Evolutionary conservation across 2,329 filamentous ascomycete species (phyloP), one percentile per base, ranked within the genome.

Genomic region (Aspergillus fructus): DNA sequence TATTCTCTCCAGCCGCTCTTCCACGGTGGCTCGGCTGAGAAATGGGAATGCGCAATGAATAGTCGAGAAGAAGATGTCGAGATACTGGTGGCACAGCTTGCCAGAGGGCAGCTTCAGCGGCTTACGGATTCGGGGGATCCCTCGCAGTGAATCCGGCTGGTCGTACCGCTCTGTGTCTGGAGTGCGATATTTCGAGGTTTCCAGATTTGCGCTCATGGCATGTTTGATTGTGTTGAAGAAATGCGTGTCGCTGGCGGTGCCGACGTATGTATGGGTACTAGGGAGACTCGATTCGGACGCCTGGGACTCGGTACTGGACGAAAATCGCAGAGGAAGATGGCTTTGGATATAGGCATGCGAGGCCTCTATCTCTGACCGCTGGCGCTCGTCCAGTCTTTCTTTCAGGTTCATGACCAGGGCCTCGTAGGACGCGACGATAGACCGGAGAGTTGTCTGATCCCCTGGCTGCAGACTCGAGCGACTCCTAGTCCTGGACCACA

Each of bases 181-280:
- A 21, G 3, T 9, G 27, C 3, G 27, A 9, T 30, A 30, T 11
- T 30, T 30, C 3, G 27, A 30, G 9, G 27, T 30, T 30, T 46
- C 43, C 8, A 13, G 15, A 23, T 50, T 50, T 50, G 62, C 71
- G 68, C 15, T 74, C 63, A 5, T 70, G 59, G 27, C 27, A 30
- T 30, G 27, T 30, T 30, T 30, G 27, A 30, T 30, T 9, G 27
- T 30, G 39, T 75, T 69, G 60, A 73, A 74, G 55, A 76, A 75
- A 37, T 67, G 67, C 21, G 76, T 68, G 41, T 76, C 74, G 61
- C 72, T 75, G n/a, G 71, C 71, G 51, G 74, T 71, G 37, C 74
- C 74, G 1, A 75, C 61, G 55, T 74, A 75, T 6, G 70, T 68
- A 37, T n/a, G 48, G 37, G 8, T 58, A 62, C 8, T 24, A 24